These are phyloP conservation scores for Eutrema heterophyllum DNA, from an alignment of 345 rosid species.

Conservation along the genomic window DNA sequence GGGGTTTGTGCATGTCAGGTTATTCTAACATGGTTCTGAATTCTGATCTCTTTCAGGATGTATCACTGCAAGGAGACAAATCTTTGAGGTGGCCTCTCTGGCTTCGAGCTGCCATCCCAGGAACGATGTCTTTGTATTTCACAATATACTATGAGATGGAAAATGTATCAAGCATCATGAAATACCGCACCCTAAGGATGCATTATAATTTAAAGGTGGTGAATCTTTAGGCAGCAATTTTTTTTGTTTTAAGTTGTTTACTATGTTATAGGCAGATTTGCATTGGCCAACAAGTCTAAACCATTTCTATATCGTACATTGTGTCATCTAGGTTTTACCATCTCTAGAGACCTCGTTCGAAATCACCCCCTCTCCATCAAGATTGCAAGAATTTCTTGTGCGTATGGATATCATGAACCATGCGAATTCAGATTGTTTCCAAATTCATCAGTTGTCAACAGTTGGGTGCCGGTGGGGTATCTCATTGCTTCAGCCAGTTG, in stretches of 20 bases:
- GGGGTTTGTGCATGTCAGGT: constrained; percentile 1
- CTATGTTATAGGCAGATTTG: neutral
- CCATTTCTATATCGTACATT: constrained; percentile 1
- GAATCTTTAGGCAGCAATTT: constrained; percentile 1
- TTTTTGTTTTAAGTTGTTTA: neutral
- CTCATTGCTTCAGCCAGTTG: constrained; percentile 69
- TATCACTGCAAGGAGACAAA: constrained; percentile 44
- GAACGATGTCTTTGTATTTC: constrained; percentile 54
- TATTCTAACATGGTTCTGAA: constrained; percentile 19
- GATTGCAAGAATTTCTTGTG: constrained; percentile 75
- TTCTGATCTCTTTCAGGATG: constrained; percentile 50
- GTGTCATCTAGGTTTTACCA: constrained; percentile 59
- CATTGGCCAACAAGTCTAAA: constrained; percentile 18
- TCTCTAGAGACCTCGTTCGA: constrained; percentile 71
- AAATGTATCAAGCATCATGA: constrained; percentile 65
- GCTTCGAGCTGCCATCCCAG: constrained; percentile 94
- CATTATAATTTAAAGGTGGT: constrained; percentile 71
- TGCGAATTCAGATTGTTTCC: constrained; percentile 68
- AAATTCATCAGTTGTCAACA: constrained; percentile 72
- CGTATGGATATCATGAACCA: constrained; percentile 77
- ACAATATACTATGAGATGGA: constrained; percentile 85
- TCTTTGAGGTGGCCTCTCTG: constrained; percentile 88
- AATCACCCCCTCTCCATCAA: constrained; percentile 76
- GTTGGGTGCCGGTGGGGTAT: constrained; percentile 80
- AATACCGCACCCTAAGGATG: constrained; percentile 84